Conservation (phyloP, 345 rosid genomes). For the Noccaea bulbosa region DNA sequence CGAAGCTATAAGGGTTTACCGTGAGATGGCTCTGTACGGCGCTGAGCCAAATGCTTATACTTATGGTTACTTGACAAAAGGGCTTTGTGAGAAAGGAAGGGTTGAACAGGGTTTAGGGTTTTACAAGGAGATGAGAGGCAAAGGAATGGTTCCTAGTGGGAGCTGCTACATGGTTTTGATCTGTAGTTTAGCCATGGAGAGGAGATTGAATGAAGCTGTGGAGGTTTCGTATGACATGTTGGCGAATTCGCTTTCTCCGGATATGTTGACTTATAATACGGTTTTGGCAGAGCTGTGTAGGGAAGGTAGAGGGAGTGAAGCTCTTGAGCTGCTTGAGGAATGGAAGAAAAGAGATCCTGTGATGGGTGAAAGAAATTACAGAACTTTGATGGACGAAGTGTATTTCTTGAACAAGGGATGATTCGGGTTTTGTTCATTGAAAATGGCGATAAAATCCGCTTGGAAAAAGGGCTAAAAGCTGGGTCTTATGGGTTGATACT, state of each 20-base stretch:
- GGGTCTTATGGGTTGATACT: not conserved
- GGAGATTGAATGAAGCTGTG: slow-evolving; percentile 57
- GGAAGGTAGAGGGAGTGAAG: slow-evolving; percentile 65
- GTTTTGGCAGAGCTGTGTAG: slow-evolving; percentile 75
- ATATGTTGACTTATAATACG: slow-evolving; percentile 80
- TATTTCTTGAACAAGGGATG: slow-evolving; percentile 52
- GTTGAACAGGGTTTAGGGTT: slow-evolving; percentile 68
- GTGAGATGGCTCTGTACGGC: slow-evolving; percentile 84
- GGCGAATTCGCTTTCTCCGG: slow-evolving; percentile 63
- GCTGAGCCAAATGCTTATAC: slow-evolving; percentile 74
- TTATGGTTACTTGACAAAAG: slow-evolving; percentile 70
- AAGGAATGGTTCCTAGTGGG: slow-evolving; percentile 61
- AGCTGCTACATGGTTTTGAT: slow-evolving; percentile 76
- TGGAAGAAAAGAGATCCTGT: slow-evolving; percentile 64
- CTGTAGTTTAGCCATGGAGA: slow-evolving; percentile 74
- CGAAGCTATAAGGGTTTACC: slow-evolving; percentile 69
- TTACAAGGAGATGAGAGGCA: slow-evolving; percentile 74
- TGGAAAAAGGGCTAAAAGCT: not conserved
- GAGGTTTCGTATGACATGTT: slow-evolving; percentile 69
- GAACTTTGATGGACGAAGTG: slow-evolving; percentile 58
- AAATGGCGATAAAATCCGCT: not conserved
- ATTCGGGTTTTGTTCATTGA: slow-evolving; percentile 8
- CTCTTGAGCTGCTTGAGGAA: slow-evolving; percentile 77
- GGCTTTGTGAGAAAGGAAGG: slow-evolving; percentile 84
- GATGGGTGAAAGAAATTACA: slow-evolving; percentile 74